phyloP scores from a whole-genome alignment of 2,329 filamentous ascomycete genomes.

The Ceratocystis harringtonii region DNA sequence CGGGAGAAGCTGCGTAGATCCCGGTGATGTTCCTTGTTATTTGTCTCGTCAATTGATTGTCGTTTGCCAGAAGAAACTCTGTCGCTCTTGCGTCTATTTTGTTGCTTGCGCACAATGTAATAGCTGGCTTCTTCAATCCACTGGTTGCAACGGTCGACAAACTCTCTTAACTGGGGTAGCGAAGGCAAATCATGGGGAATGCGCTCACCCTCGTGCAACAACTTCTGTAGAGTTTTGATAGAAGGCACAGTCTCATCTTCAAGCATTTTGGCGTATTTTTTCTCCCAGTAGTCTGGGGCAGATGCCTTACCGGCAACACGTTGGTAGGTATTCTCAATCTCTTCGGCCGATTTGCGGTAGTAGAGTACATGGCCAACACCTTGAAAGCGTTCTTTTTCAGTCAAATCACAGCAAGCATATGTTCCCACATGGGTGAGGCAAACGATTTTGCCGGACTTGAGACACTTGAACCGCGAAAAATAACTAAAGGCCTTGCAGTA shows the following conservation, averaged over 20 bases:
- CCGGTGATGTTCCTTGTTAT: constrained; percentile 76
- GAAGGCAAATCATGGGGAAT: constrained; percentile 82
- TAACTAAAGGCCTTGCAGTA: constrained; percentile 90
- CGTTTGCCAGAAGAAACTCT: constrained; percentile 62
- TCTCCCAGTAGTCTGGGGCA: constrained; percentile 75
- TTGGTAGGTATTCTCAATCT: constrained; percentile 48
- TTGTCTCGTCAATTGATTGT: constrained; percentile 59
- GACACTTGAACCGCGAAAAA: constrained; percentile 77
- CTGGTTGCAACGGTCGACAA: constrained; percentile 91
- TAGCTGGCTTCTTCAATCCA: constrained; percentile 96
- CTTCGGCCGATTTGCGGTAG: constrained; percentile 62
- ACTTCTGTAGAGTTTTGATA: constrained; percentile 66
- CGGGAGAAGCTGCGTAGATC: constrained; percentile 80
- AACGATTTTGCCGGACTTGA: constrained; percentile 62
- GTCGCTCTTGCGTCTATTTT: constrained; percentile 90
- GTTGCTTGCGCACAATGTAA: constrained; percentile 93
- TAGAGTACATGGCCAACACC: constrained; percentile 59
- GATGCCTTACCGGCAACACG: constrained; percentile 77
- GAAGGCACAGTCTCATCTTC: constrained; percentile 73
- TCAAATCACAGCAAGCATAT: constrained; percentile 62
- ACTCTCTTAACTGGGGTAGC: constrained; percentile 65
- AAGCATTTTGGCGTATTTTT: constrained; percentile 73
- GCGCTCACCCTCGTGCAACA: constrained; percentile 87
- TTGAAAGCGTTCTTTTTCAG: constrained; percentile 50
- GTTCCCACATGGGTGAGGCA: constrained; percentile 71